Percentiles rank a stretch among this genome's conserved stretches.
These are phyloP conservation scores for Boletus reticuloceps DNA, from an alignment of 768 basidiomycete species.

Conservation along the genomic window DNA sequence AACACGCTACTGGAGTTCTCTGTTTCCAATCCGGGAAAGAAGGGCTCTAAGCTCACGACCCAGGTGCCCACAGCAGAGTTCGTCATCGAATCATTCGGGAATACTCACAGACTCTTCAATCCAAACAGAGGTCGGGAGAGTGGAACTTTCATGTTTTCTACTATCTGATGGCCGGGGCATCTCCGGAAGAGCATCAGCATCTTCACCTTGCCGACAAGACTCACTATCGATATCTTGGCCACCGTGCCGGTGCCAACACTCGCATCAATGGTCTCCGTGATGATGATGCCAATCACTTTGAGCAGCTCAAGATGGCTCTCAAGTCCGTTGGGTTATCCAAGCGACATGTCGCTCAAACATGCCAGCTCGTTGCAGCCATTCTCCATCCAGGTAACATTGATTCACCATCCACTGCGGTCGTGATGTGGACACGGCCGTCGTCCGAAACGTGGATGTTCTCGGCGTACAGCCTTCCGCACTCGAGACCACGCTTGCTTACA, in stretches of 20 bases:
- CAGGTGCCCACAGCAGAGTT: slow-evolving; percentile 94
- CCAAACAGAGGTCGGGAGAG: slow-evolving; percentile 92
- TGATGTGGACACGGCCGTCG: slow-evolving; percentile 92
- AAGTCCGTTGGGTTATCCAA: slow-evolving; percentile 94
- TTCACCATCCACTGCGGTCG: slow-evolving; percentile 80
- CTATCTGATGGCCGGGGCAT: slow-evolving; percentile 90
- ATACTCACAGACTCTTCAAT: slow-evolving; percentile 88
- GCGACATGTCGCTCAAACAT: slow-evolving; percentile 91
- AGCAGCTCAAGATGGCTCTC: slow-evolving; percentile 91
- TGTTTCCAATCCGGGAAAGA: slow-evolving; percentile 87
- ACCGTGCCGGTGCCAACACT: slow-evolving; percentile 49
- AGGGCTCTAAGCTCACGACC: slow-evolving; percentile 81
- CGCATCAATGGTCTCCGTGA: slow-evolving; percentile 51
- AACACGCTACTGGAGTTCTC: slow-evolving; percentile 93
- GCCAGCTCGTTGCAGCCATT: slow-evolving; percentile 92
- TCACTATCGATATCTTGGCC: slow-evolving; percentile 84
- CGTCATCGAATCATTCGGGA: slow-evolving; percentile 93
- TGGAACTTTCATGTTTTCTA: slow-evolving; percentile 98
- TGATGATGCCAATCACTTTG: slow-evolving; percentile 86
- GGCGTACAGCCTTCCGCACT: slow-evolving; percentile 74
- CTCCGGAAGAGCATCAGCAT: slow-evolving; percentile 83
- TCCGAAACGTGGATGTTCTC: slow-evolving; percentile 80
- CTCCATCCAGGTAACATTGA: slow-evolving; percentile 93
- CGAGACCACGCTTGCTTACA: slow-evolving; percentile 83
- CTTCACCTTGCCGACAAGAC: slow-evolving; percentile 80